Percentiles rank a stretch among this genome's conserved stretches.
Conservation (phyloP, 495 filamentous ascomycete genomes). For the Usnea hakonensis region DNA sequence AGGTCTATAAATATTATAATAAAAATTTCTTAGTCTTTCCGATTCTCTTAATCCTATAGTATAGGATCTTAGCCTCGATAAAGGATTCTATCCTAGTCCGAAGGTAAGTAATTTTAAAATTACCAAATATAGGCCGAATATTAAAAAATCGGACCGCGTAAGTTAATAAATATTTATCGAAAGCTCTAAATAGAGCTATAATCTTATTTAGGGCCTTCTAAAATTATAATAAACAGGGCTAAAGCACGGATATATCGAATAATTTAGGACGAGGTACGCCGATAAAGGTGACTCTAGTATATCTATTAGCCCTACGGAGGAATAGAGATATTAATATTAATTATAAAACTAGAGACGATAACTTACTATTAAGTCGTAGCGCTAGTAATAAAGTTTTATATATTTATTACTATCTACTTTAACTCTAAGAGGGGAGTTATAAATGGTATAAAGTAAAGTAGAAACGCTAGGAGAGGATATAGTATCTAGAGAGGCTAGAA, state of each 20-base stretch:
- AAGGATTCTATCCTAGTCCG: neutral
- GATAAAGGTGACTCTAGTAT: neutral
- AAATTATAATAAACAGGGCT: neutral
- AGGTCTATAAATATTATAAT: neutral
- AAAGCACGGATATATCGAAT: neutral
- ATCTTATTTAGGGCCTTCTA: neutral
- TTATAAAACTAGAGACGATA: neutral
- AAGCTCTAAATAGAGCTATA: neutral
- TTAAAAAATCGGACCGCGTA: neutral
- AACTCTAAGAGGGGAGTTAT: neutral
- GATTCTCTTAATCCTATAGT: neutral
- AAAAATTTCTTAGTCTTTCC: neutral
- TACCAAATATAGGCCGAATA: neutral
- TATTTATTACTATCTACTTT: neutral
- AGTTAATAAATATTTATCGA: neutral
- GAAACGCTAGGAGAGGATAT: neutral
- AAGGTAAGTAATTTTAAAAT: neutral
- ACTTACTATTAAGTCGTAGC: neutral
- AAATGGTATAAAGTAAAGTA: neutral
- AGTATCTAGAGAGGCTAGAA: neutral
- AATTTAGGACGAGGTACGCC: neutral
- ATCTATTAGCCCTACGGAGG: neutral
- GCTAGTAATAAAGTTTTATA: neutral
- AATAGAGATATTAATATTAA: neutral
- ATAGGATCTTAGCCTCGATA: neutral